A percentile compares a stretch with the other conserved stretches of the same genome.
These are phyloP conservation scores for Candida nemodendra DNA, from an alignment of 805 yeast species.

Conservation along the genomic window DNA sequence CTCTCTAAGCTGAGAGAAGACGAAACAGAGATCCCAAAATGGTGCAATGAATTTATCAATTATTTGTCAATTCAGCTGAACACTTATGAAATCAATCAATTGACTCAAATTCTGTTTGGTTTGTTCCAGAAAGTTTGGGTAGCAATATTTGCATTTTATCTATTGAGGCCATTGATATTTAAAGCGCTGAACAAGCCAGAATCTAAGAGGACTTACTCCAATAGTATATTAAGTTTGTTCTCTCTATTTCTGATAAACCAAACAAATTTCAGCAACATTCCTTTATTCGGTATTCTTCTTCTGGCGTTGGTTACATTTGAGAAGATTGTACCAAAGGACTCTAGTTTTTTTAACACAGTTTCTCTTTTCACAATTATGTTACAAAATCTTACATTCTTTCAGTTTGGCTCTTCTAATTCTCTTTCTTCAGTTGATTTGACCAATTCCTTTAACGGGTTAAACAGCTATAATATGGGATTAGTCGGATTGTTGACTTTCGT, in stretches of 20 bases:
- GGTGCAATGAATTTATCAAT: slow-evolving; percentile 21
- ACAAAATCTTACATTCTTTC: slow-evolving; percentile 79
- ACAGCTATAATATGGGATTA: slow-evolving; percentile 60
- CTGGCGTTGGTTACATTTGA: slow-evolving; percentile 29
- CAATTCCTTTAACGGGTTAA: slow-evolving; percentile 88
- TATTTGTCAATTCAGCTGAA: slow-evolving; percentile 35
- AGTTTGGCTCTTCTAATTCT: slow-evolving; percentile 88
- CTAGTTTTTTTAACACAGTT: slow-evolving; percentile 16
- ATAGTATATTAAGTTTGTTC: slow-evolving; percentile 36
- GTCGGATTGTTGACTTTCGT: slow-evolving; percentile 80
- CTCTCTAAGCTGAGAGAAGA: too few relatives aligned
- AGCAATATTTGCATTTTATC: slow-evolving; percentile 7
- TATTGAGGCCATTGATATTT: slow-evolving; percentile 18
- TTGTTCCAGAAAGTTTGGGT: slow-evolving; percentile 26
- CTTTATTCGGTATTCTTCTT: slow-evolving; percentile 40
- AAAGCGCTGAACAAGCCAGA: neutral
- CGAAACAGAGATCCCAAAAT: slow-evolving; percentile 17
- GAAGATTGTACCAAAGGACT: slow-evolving; percentile 13
- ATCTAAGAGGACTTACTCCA: slow-evolving; percentile 24
- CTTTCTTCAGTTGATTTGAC: slow-evolving; percentile 87
- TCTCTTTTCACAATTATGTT: slow-evolving; percentile 46
- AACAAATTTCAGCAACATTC: slow-evolving; percentile 52
- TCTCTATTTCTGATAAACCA: slow-evolving; percentile 53
- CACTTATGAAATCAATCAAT: slow-evolving; percentile 28
- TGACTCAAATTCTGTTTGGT: slow-evolving; percentile 21